A percentile compares a stretch with the other conserved stretches of the same genome.
Evolutionary conservation across 495 filamentous ascomycete species (phyloP).

Genomic region (Daldinia decipiens): DNA sequence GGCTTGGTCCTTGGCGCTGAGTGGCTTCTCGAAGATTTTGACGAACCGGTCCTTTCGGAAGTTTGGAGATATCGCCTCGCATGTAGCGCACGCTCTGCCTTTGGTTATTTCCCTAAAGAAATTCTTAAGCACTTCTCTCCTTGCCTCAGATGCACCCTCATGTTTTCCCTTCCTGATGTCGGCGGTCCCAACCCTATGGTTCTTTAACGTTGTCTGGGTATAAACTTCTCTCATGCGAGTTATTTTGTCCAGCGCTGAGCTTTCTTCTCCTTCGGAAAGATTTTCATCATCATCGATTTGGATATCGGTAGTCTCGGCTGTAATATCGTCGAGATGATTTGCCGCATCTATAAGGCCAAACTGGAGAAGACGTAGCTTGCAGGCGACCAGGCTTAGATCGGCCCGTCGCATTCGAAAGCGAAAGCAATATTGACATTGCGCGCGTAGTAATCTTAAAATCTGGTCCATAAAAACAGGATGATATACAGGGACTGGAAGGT

Average conservation of each 20-base stretch:
- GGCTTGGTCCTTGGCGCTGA: slow-evolving; percentile 73
- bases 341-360: slow-evolving; percentile 82
- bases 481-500: slow-evolving; percentile 90
- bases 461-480: slow-evolving; percentile 95
- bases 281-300: slow-evolving; percentile 45
- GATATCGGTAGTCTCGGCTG: slow-evolving; percentile 48
- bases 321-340: slow-evolving; percentile 68
- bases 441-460: slow-evolving; percentile 79
- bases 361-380: slow-evolving; percentile 87
- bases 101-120: slow-evolving; percentile 75
- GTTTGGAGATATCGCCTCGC: slow-evolving; percentile 74
- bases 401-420: slow-evolving; percentile 77
- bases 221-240: slow-evolving; percentile 74
- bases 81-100: slow-evolving; percentile 76
- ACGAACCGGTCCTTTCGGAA: slow-evolving; percentile 87
- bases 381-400: slow-evolving; percentile 77
- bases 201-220: slow-evolving; percentile 72
- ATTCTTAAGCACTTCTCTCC: slow-evolving; percentile 78
- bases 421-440: slow-evolving; percentile 90
- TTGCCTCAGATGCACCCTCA: slow-evolving; percentile 78
- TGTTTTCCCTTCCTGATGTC: slow-evolving; percentile 74
- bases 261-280: slow-evolving; percentile 44
- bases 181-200: slow-evolving; percentile 61
- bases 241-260: slow-evolving; percentile 51
- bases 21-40: slow-evolving; percentile 90